Evolutionary conservation across 805 yeast species (phyloP), one percentile per base, ranked within the genome.

Genomic region (Candida tibetensis): DNA sequence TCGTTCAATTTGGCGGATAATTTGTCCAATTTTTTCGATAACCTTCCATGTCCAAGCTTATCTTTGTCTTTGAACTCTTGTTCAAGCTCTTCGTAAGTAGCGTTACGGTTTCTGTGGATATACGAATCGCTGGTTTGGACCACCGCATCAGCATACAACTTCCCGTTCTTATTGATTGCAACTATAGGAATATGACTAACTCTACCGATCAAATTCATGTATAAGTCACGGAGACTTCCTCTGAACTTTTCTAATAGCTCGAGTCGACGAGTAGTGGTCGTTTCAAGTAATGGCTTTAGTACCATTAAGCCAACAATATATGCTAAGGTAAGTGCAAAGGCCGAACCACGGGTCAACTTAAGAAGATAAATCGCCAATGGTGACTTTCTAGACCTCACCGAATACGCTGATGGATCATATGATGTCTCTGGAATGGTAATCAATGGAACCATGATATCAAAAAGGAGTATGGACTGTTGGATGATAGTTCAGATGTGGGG

Each of bases 391-490:
- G 49, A 32, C 4, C 47, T 36, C 13, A 44, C 32, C 13, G 36
- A 26, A 34, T 57, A 64, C 4, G 51, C 43, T 13, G 48, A 45
- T 3, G 66, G 55, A 36, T 69, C 67, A 44, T 57, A 69, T 0
- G 73, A 64, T 2, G 65, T 34, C 39, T 69, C 74, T 3, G 74
- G 72, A 1, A 69, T 64, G 3, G 72, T 64, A 19, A 68, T 50
- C 17, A 57, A 44, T 1, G 70, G 71, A 8, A 67, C 58, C 29
- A 53, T 45, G 50, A 46, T 42, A 18, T 31, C n/a, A 31, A n/a
- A 19, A 6, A 7, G 18, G 34, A 26, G 34, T 5, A 16, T 31
- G 18, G n/a, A n/a, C n/a, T n/a, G n/a, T n/a, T n/a, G n/a, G n/a
- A n/a, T n/a, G 25, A 39, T 16, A 17, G 17, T 19, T 15, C 19